phyloP scores from a whole-genome alignment of 192 early-diverging fungal genomes.

The Backusella liffmaniae region DNA sequence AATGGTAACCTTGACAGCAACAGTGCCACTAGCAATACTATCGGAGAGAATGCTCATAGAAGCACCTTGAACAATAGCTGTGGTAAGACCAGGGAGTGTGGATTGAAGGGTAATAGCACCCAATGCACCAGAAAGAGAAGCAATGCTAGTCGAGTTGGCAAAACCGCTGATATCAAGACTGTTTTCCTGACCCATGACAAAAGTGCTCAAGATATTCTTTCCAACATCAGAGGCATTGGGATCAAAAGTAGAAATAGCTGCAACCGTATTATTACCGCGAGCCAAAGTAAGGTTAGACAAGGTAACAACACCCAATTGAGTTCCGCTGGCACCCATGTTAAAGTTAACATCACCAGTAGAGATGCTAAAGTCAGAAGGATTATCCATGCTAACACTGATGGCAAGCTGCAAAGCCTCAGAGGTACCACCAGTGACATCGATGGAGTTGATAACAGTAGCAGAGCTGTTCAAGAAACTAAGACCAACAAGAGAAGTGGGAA shows the following conservation, averaged over 20 bases:
- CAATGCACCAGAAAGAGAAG: slow-evolving; percentile 48
- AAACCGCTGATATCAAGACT: slow-evolving; percentile 43
- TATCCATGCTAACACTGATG: slow-evolving; percentile 42
- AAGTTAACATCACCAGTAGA: slow-evolving; percentile 50
- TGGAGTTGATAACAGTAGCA: slow-evolving; percentile 48
- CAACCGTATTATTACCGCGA: slow-evolving; percentile 43
- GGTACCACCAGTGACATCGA: slow-evolving; percentile 58
- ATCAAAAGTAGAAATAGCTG: slow-evolving; percentile 45
- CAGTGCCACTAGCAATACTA: slow-evolving; percentile 42
- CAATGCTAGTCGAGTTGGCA: slow-evolving; percentile 40
- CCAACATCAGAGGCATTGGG: slow-evolving; percentile 44
- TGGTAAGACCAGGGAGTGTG: slow-evolving; percentile 47
- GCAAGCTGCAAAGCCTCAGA: slow-evolving; percentile 34
- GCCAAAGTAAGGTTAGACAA: slow-evolving; percentile 43
- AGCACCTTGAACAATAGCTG: slow-evolving; percentile 41
- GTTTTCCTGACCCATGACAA: slow-evolving; percentile 45
- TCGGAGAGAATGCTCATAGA: slow-evolving; percentile 41
- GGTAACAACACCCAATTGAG: slow-evolving; percentile 46
- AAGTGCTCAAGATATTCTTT: slow-evolving; percentile 44
- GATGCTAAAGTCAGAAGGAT: slow-evolving; percentile 49
- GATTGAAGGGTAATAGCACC: slow-evolving; percentile 38
- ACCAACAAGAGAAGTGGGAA: slow-evolving; percentile 47
- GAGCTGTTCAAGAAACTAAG: slow-evolving; percentile 55
- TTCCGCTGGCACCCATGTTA: slow-evolving; percentile 40
- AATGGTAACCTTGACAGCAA: slow-evolving; percentile 46